phyloP scores from a whole-genome alignment of 331 rosid species.

The Quercus tomentella region DNA sequence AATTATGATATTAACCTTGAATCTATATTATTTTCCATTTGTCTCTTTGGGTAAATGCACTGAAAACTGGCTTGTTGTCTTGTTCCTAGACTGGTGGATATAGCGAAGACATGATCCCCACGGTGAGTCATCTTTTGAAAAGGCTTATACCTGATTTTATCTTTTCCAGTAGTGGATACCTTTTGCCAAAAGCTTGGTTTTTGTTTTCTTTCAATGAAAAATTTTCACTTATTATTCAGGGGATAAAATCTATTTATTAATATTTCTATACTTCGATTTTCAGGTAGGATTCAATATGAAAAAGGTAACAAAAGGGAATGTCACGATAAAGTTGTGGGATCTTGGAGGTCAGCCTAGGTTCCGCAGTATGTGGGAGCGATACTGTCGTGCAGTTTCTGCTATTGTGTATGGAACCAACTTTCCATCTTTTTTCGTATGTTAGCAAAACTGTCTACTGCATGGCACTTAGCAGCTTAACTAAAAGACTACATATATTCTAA shows the following conservation, averaged over 20 bases:
- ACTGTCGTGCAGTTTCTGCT: constrained; percentile 97
- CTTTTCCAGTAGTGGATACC: background rate
- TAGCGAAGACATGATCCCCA: constrained; percentile 98
- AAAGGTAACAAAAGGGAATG: constrained; percentile 97
- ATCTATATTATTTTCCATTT: constrained; percentile 1
- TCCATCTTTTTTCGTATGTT: constrained; percentile 4
- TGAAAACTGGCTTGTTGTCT: constrained; percentile 5
- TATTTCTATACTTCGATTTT: constrained; percentile 25
- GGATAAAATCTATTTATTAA: constrained; percentile 3
- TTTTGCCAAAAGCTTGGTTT: background rate
- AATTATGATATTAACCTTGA: constrained; percentile 4
- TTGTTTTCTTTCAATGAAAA: background rate
- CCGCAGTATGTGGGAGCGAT: constrained; percentile 99
- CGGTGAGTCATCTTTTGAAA: constrained; percentile 52
- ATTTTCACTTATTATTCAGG: background rate
- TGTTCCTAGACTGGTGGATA: constrained; percentile 86
- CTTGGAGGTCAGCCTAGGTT: constrained; percentile 99
- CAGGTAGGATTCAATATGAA: constrained; percentile 98
- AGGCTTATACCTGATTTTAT: constrained; percentile 4
- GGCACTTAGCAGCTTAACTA: too few species aligned
- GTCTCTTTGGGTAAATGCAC: constrained; percentile 11
- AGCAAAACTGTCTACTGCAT: background rate
- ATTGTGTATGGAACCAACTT: constrained; percentile 65
- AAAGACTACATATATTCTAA: background rate
- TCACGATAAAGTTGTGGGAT: constrained; percentile 96